A percentile compares a stretch with the other conserved stretches of the same genome.
Conservation (phyloP, 2,329 filamentous ascomycete species). For the Fusarium sp. region DNA sequence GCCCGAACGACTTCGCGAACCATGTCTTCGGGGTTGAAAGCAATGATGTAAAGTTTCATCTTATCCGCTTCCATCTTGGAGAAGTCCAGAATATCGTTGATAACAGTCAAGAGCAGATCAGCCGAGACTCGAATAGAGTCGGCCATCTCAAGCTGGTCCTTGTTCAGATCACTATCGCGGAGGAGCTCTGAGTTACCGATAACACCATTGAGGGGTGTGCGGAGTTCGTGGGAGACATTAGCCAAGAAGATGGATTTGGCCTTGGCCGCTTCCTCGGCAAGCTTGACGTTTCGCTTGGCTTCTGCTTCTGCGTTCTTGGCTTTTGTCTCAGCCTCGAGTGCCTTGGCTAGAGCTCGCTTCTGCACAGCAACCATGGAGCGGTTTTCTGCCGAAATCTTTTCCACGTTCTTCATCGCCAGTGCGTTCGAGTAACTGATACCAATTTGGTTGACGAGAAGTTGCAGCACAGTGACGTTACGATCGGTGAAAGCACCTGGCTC, state of each 20-base stretch:
- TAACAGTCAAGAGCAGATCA: slow-evolving; percentile 88
- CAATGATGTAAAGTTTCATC: slow-evolving; percentile 81
- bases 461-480: slow-evolving; percentile 73
- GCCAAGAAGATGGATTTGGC: slow-evolving; percentile 85
- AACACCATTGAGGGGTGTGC: slow-evolving; percentile 86
- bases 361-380: slow-evolving; percentile 82
- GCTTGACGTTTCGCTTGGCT: slow-evolving; percentile 81
- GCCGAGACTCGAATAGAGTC: slow-evolving; percentile 89
- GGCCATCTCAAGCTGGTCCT: slow-evolving; percentile 85
- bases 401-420: slow-evolving; percentile 74
- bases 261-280: slow-evolving; percentile 85
- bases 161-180: slow-evolving; percentile 78
- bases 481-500: slow-evolving; percentile 82
- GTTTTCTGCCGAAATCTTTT: slow-evolving; percentile 83
- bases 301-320: slow-evolving; percentile 81
- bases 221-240: slow-evolving; percentile 83
- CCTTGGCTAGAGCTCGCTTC: slow-evolving; percentile 77
- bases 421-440: slow-evolving; percentile 78
- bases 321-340: slow-evolving; percentile 78
- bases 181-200: slow-evolving; percentile 90
- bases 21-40: slow-evolving; percentile 75
- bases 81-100: slow-evolving; percentile 96
- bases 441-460: slow-evolving; percentile 82
- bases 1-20: slow-evolving; percentile 74
- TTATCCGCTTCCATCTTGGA: slow-evolving; percentile 93